A percentile compares a stretch with the other conserved stretches of the same genome.
These are phyloP conservation scores for Mortierella polycephala DNA, from an alignment of 371 early-diverging fungal genomes.

Conservation along the genomic window DNA sequence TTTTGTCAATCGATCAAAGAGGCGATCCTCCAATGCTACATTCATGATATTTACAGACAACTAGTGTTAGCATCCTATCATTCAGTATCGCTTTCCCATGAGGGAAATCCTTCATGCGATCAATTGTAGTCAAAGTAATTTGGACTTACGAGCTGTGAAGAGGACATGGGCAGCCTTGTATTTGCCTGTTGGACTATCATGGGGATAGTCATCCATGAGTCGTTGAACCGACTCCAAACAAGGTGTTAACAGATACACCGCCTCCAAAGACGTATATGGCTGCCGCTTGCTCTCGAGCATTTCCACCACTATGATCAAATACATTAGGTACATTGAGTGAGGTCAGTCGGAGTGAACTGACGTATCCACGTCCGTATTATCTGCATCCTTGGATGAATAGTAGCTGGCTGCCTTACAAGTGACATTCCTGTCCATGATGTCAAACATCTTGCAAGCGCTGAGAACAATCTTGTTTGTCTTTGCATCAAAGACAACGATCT, in stretches of 20 bases:
- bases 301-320: slow-evolving; percentile 63
- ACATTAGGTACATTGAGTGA: background rate
- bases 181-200: slow-evolving; percentile 56
- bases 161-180: slow-evolving; percentile 86
- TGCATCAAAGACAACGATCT: slow-evolving; percentile 91
- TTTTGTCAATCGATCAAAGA: slow-evolving; percentile 71
- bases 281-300: slow-evolving; percentile 83
- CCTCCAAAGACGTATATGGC: slow-evolving; percentile 88
- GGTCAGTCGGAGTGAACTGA: background rate
- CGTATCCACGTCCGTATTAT: no score
- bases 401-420: slow-evolving; percentile 65
- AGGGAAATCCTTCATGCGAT: background rate
- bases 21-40: slow-evolving; percentile 59
- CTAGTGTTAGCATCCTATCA: no score
- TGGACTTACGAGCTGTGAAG: slow-evolving; percentile 75
- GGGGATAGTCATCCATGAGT: slow-evolving; percentile 85
- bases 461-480: slow-evolving; percentile 86
- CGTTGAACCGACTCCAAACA: slow-evolving; percentile 77
- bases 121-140: background rate
- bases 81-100: no score
- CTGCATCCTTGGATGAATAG: background rate
- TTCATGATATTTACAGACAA: no score
- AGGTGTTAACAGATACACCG: slow-evolving; percentile 91
- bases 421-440: slow-evolving; percentile 94
- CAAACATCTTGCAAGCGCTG: slow-evolving; percentile 90